Evolutionary conservation across 1,284 basidiomycete species (phyloP).

Genomic region (Ganoderma lucidum): DNA sequence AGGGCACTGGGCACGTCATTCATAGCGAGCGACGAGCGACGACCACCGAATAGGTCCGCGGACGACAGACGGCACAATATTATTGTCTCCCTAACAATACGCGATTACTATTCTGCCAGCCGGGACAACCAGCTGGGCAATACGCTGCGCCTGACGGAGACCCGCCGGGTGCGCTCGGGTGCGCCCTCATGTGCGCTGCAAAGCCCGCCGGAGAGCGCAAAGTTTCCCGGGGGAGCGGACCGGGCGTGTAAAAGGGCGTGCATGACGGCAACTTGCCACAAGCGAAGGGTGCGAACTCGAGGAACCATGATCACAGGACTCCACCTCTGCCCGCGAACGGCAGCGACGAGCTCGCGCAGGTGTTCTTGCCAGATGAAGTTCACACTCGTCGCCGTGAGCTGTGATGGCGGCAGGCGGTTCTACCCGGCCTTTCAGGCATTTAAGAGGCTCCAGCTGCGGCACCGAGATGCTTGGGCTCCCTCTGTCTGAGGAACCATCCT

Average conservation of each 20-base stretch:
- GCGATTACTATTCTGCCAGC: neutral
- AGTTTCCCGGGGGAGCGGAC: conserved; percentile 21
- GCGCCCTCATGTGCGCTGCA: conserved; percentile 1
- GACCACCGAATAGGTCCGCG: neutral
- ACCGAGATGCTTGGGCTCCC: neutral
- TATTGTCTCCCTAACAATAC: neutral
- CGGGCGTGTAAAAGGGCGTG: conserved; percentile 13
- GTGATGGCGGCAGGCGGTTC: conserved; percentile 10
- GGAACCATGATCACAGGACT: conserved; percentile 27
- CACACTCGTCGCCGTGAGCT: conserved; percentile 9
- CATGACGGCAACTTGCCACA: conserved; percentile 11
- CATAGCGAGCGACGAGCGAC: neutral
- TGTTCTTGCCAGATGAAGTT: conserved; percentile 18
- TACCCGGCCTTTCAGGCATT: neutral
- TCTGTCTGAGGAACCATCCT: neutral
- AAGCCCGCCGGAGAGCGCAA: conserved; percentile 11
- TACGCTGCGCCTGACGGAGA: neutral
- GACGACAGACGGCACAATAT: neutral
- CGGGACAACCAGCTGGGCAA: neutral
- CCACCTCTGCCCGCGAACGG: conserved; percentile 20
- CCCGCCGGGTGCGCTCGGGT: neutral
- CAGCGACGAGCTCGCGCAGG: conserved; percentile 29
- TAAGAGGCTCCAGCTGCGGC: neutral
- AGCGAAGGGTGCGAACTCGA: conserved; percentile 5
- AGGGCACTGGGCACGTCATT: neutral